Evolutionary conservation across 768 basidiomycete genomes (phyloP).

Genomic region (Strobilomyces echinocephalus): DNA sequence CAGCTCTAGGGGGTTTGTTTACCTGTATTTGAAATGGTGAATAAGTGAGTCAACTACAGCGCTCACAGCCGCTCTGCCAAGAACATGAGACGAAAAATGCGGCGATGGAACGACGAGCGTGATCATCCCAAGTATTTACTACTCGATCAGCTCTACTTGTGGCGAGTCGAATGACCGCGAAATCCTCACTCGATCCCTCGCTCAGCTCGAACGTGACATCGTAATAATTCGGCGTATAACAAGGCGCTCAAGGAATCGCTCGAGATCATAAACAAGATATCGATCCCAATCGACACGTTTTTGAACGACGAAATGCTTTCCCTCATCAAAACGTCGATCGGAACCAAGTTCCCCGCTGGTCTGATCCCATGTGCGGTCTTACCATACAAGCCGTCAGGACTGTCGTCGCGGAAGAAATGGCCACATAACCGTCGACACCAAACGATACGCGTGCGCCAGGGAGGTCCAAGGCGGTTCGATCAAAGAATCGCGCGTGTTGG

Average conservation of each 20-base stretch:
- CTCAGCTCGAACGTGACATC: constrained; percentile 92
- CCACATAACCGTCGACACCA: constrained; percentile 91
- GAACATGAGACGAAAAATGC: constrained; percentile 97
- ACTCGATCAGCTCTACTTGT: not conserved
- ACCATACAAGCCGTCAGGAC: constrained; percentile 90
- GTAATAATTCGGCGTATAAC: constrained; percentile 99
- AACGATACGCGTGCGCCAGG: constrained; percentile 95
- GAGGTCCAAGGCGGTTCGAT: constrained; percentile 98
- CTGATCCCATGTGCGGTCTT: constrained; percentile 93
- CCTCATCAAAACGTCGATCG: constrained; percentile 97
- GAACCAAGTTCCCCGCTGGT: constrained; percentile 97
- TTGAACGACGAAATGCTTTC: constrained; percentile 90
- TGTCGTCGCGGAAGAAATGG: constrained; percentile 73
- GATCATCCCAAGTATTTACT: constrained; percentile 80
- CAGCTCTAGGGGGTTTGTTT: no score
- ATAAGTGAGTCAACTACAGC: no score
- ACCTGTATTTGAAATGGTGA: no score
- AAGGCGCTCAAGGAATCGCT: constrained; percentile 91
- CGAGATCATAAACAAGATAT: constrained; percentile 80
- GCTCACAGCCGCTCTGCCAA: no score
- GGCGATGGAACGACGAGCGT: constrained; percentile 93
- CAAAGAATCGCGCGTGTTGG: constrained; percentile 82
- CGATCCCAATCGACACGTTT: constrained; percentile 80
- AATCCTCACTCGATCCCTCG: constrained; percentile 91
- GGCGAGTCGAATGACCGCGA: constrained; percentile 42